Evolutionary conservation across 2,329 filamentous ascomycete species (phyloP), one percentile per base, ranked within the genome.

Genomic region (Rhinocladiella mackenziei): DNA sequence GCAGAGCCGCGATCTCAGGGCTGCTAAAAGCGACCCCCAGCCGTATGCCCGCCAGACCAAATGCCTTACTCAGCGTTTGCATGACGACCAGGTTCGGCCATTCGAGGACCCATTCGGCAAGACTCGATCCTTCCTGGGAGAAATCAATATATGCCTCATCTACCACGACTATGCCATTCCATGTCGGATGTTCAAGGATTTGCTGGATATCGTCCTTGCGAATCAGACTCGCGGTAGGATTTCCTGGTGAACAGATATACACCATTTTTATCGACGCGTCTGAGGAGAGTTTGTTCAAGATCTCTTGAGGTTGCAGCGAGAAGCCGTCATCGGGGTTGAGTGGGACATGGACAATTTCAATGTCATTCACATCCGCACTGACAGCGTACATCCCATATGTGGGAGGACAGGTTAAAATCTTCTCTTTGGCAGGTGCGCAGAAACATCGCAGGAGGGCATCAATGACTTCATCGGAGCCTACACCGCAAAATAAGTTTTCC

Each of bases 321-420:
- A 97, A 98, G 3, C 67, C 72, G 1, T 86, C 82, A 1, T 81
- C 77, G 1, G 77, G 75, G 35, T 86, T 76, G 15, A 97, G 73
- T 0, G 89, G 89, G n/a, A 97, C 81, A 62, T 85, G 87, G 56
- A 94, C 83, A 18, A 97, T 79, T 33, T 76, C 76, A 14, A 98
- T 75, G 61, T 97, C 92, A 70, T 98, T 98, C 56, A 96, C 84
- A 62, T 94, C 85, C 1, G 92, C 92, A 5, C 87, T 94, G 13
- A 98, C 92, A 34, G 80, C 75, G 72, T 98, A 98, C 92, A 98
- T 98, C 69, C 92, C 92, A 65, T 98, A 98, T 1, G 92, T 98
- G 1, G 92, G 92, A 13, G 92, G 92, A 62, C 91, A 97, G 30
- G 88, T 91, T 25, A 98, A 77, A 62, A 98, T 94, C 62, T 86